A percentile compares a stretch with the other conserved stretches of the same genome.
Conservation (phyloP, 1,284 basidiomycete genomes). For the Veloboletus limbatus region DNA sequence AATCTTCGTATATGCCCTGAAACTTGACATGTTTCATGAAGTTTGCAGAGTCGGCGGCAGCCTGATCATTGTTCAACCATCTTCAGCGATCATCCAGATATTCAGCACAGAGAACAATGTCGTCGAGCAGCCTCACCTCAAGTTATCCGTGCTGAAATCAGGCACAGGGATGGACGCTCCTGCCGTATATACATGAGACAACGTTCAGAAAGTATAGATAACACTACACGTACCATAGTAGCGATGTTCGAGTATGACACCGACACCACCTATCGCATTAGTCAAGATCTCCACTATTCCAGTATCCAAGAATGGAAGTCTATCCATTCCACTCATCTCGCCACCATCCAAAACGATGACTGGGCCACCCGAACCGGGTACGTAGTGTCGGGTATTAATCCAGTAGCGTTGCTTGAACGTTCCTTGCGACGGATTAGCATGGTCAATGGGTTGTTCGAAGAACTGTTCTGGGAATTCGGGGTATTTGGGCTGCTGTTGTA, state of each 20-base stretch:
- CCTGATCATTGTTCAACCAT: constrained; percentile 87
- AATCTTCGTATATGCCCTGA: constrained; percentile 63
- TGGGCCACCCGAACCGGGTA: constrained; percentile 65
- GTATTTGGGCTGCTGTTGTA: constrained; percentile 4
- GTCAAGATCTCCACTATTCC: constrained; percentile 87
- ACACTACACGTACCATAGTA: constrained; percentile 61
- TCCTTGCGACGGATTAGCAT: constrained; percentile 53
- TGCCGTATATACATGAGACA: constrained; percentile 33
- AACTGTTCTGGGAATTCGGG: constrained; percentile 57
- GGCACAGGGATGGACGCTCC: constrained; percentile 80
- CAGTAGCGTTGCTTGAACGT: constrained; percentile 82
- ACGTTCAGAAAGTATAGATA: neutral
- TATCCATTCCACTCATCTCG: constrained; percentile 74
- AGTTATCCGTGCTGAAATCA: constrained; percentile 77
- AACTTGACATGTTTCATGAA: constrained; percentile 86
- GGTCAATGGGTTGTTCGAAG: constrained; percentile 85
- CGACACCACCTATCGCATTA: constrained; percentile 78
- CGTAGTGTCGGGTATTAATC: constrained; percentile 84
- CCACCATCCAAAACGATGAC: constrained; percentile 84
- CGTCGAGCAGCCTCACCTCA: constrained; percentile 46
- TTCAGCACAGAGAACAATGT: constrained; percentile 2
- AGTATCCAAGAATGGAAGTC: constrained; percentile 71
- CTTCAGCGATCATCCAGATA: constrained; percentile 36
- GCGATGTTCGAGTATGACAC: constrained; percentile 90
- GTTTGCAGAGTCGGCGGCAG: constrained; percentile 86